Evolutionary conservation across 78 protist genomes (phyloP), one percentile per base, ranked within the genome.

Genomic region (Dictyostelium brefeldianum): DNA sequence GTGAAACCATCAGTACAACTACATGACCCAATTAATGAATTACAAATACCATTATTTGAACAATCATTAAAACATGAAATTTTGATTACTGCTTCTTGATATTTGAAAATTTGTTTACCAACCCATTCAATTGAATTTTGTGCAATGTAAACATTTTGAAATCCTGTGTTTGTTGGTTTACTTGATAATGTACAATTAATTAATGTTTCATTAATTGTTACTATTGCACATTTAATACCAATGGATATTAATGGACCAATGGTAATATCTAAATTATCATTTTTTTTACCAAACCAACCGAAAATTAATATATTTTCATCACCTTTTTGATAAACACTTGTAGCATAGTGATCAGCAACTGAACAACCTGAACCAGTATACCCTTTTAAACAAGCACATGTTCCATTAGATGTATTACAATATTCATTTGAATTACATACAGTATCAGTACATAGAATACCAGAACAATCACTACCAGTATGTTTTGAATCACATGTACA

Each of bases 261-360:
- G 0, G 20, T 57, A n/a, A 57, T 57, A 8, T 9, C 6, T 0
- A 57, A 1, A 9, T 57, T 22, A 20, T 57, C 22, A 57, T 57
- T 22, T n/a, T n/a, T 57, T 57, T 9, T n/a, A n/a, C 67, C 67
- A n/a, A 57, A 57, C 67, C 67, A 57, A 57, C 67, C 67, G n/a
- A n/a, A 57, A 17, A 36, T 36, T 36, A n/a, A n/a, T n/a, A 22
- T 22, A 57, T n/a, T 57, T n/a, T 1, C 20, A 57, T 57, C 25
- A n/a, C 31, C 67, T 9, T 6, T 57, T 57, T 57, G 67, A 9
- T 5, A n/a, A 8, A 57, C 27, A 57, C 67, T 57, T 0, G 67
- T n/a, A n/a, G 67, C 29, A 8, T 57, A 57, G 9, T 57, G 67
- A 57, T 57, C 8, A 7, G 29, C 67, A n/a, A 17, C 3, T 57